Evolutionary conservation across 768 basidiomycete species (phyloP), one percentile per base, ranked within the genome.

Genomic region (Russula lepida): DNA sequence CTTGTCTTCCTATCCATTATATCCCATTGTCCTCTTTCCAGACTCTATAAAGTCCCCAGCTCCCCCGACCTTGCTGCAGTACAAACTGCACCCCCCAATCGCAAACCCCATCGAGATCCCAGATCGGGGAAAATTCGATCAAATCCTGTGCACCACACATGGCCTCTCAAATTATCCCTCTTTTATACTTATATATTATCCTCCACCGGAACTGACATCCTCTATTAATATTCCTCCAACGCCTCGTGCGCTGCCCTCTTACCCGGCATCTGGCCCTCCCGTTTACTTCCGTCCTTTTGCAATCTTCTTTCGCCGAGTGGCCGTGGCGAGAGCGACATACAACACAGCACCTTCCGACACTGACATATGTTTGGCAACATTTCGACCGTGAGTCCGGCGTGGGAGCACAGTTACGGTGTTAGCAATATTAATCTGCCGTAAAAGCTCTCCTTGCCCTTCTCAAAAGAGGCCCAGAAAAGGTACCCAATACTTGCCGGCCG

Each of bases 151-250:
- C 23, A 12, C 8, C 23, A 12, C 8, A 23, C 44, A 23, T 46
- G n/a, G n/a, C 23, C 23, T 41, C 30, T 35, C 32, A 33, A 59
- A 35, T 59, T 59, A 59, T 52, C 50, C 58, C 41, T 46, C 58
- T 59, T 59, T 46, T 43, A 46, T 51, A 58, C 57, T 33, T 44
- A 58, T 51, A 30, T 12, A 12, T 12, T n/a, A n/a, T n/a, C n/a
- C n/a, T n/a, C 23, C 19, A 27, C 19, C 43, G 19, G 43, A 43
- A 6, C 46, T 25, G 46, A 13, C 46, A 23, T 17, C 6, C 46
- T 13, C 27, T 27, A 41, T n/a, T n/a, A n/a, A n/a, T n/a, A n/a
- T 35, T 35, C 13, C 35, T 35, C 35, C 35, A 6, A 33, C 7
- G 8, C 32, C 37, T 41, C 39, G 19, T 43, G 35, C 41, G 41